A percentile compares a stretch with the other conserved stretches of the same genome.
Conservation (phyloP, 768 basidiomycete species). For the Mycena albidolilacea region DNA sequence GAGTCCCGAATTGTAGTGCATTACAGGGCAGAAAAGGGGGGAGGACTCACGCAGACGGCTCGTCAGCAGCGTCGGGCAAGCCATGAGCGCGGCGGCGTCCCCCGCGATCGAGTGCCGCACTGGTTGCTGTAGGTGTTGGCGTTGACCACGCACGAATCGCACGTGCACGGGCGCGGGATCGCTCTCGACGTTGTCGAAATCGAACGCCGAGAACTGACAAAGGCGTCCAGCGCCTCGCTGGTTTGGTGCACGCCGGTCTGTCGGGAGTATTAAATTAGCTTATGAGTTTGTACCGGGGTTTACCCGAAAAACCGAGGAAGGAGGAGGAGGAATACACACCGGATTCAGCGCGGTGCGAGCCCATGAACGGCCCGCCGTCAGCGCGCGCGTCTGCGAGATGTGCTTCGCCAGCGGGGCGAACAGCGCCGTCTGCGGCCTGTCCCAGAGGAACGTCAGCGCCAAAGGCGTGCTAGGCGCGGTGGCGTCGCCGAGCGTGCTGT, state of each 20-base stretch:
- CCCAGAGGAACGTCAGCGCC: slow-evolving; percentile 17
- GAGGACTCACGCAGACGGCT: slow-evolving; percentile 3
- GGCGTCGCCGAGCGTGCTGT: neutral
- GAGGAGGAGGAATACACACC: neutral
- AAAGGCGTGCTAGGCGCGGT: neutral
- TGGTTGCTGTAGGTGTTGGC: neutral
- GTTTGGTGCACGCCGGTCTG: slow-evolving; percentile 7
- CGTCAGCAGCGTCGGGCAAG: slow-evolving; percentile 10
- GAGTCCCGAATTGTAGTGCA: too few relatives aligned
- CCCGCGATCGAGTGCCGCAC: neutral
- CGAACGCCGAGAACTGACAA: neutral
- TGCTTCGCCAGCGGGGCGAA: slow-evolving; percentile 10
- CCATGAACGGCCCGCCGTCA: slow-evolving; percentile 10
- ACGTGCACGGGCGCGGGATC: too few relatives aligned
- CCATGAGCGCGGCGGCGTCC: neutral
- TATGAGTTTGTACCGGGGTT: too few relatives aligned
- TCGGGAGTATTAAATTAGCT: too few relatives aligned
- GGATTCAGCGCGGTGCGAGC: neutral
- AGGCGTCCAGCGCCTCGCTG: neutral
- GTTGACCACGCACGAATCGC: too few relatives aligned
- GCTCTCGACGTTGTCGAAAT: slow-evolving; percentile 10
- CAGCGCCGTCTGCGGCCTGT: slow-evolving; percentile 16
- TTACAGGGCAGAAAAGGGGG: neutral
- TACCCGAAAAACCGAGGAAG: too few relatives aligned
- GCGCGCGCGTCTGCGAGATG: slow-evolving; percentile 10